phyloP scores from a whole-genome alignment of 73 alveolate genomes.

The Stentor coeruleus region DNA sequence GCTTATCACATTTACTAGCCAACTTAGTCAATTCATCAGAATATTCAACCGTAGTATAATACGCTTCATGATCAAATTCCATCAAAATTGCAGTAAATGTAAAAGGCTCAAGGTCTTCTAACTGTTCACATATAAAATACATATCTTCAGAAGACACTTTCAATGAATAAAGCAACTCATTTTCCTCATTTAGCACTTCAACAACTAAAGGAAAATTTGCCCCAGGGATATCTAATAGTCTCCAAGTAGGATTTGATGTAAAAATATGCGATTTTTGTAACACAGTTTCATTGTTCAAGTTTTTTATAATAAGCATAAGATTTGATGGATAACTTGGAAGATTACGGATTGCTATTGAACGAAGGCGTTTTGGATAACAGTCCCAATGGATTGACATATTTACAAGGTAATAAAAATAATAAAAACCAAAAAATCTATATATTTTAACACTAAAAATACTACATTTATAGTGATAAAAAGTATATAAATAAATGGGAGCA shows the following conservation, averaged over 20 bases:
- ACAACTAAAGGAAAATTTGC: neutral
- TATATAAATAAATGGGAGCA: no score
- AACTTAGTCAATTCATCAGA: conserved; percentile 11
- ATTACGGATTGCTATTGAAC: neutral
- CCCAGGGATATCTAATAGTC: conserved; percentile 2
- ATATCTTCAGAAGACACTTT: neutral
- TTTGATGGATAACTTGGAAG: conserved; percentile 5
- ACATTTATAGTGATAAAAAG: no score
- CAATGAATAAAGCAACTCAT: neutral
- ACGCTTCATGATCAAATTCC: conserved; percentile 5
- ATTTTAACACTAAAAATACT: no score
- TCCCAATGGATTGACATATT: conserved; percentile 17
- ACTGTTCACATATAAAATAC: neutral
- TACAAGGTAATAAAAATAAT: no score
- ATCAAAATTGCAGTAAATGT: neutral
- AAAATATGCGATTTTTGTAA: neutral
- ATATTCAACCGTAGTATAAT: neutral
- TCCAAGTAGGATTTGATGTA: conserved; percentile 9
- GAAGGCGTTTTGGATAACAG: conserved; percentile 5
- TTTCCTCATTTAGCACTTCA: neutral
- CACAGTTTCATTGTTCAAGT: neutral
- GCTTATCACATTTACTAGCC: neutral
- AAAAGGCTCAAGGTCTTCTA: conserved; percentile 1
- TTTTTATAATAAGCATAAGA: neutral
- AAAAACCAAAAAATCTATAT: no score